Percentiles rank a stretch among this genome's conserved stretches.
These are phyloP conservation scores for Blastobotrys attinorum DNA, from an alignment of 805 yeast species.

Conservation along the genomic window DNA sequence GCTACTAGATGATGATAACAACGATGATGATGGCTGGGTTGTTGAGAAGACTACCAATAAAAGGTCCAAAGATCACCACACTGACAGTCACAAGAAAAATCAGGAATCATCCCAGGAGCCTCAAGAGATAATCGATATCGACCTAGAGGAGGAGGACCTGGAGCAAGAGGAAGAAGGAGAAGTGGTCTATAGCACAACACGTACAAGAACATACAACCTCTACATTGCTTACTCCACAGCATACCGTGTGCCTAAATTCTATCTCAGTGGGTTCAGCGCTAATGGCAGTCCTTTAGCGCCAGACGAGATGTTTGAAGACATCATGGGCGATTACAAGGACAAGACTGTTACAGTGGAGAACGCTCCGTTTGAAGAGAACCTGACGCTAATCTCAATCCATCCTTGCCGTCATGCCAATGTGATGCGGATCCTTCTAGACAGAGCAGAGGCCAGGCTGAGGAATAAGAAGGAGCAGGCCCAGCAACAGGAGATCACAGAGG, in stretches of 20 bases:
- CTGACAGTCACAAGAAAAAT: too few relatives aligned
- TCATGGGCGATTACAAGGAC: conserved; percentile 82
- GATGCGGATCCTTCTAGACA: conserved; percentile 78
- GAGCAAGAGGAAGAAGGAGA: conserved; percentile 18
- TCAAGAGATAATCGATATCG: conserved; percentile 20
- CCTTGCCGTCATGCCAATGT: conserved; percentile 95
- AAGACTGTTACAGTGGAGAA: conserved; percentile 95
- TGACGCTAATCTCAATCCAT: conserved; percentile 80
- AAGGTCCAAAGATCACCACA: too few relatives aligned
- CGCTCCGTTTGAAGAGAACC: conserved; percentile 72
- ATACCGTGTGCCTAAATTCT: conserved; percentile 92
- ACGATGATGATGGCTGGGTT: conserved; percentile 33
- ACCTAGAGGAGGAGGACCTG: conserved; percentile 15
- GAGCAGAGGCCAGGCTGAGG: conserved; percentile 43
- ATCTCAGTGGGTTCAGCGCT: conserved; percentile 75
- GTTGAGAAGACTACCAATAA: too few relatives aligned
- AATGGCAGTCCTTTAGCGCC: conserved; percentile 85
- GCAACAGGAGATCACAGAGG: conserved; percentile 20
- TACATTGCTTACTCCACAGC: conserved; percentile 91
- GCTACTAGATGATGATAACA: conserved; percentile 22
- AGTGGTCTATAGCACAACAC: conserved; percentile 1
- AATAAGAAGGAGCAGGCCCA: conserved; percentile 17
- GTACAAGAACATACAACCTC: conserved; percentile 65
- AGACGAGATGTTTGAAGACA: conserved; percentile 89
- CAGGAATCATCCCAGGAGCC: conserved; percentile 2